Conservation (phyloP, 805 yeast genomes). For the Zygosaccharomyces bailii region DNA sequence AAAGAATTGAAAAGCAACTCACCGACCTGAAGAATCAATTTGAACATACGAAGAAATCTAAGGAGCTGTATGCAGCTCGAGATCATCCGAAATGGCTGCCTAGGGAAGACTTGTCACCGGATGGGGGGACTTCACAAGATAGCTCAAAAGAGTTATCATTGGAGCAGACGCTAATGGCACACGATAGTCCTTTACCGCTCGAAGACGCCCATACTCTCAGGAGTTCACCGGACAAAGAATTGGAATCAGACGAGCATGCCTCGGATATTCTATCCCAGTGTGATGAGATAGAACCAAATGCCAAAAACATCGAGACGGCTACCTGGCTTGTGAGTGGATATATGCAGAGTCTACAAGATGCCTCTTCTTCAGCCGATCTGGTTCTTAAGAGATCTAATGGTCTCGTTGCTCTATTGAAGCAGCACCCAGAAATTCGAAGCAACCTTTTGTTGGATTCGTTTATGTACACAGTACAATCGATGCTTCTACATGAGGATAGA, state of each 20-base stretch:
- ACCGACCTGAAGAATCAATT: constrained; percentile 24
- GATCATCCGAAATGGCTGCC: constrained; percentile 2
- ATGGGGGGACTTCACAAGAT: neutral
- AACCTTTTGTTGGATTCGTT: constrained; percentile 62
- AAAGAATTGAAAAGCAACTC: constrained; percentile 28
- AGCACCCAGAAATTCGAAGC: constrained; percentile 56
- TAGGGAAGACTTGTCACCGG: constrained; percentile 1
- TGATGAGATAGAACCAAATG: constrained; percentile 9
- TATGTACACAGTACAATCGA: constrained; percentile 53
- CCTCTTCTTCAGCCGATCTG: constrained; percentile 23
- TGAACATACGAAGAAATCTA: constrained; percentile 17
- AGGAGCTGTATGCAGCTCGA: constrained; percentile 5
- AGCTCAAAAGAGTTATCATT: constrained; percentile 6
- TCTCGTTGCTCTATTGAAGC: constrained; percentile 52
- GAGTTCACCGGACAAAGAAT: constrained; percentile 4
- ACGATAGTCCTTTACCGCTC: constrained; percentile 3
- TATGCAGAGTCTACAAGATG: constrained; percentile 35
- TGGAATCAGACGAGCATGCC: constrained; percentile 7
- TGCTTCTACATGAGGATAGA: constrained; percentile 54
- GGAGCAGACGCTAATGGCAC: constrained; percentile 6
- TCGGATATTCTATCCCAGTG: constrained; percentile 1
- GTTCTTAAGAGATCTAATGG: constrained; percentile 59
- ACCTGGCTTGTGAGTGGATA: constrained; percentile 38
- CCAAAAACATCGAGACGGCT: constrained; percentile 28
- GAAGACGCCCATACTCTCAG: constrained; percentile 4